Percentiles rank a stretch among this genome's conserved stretches.
phyloP scores from a whole-genome alignment of 371 early-diverging fungal genomes.

The Haplosporangium sp. region DNA sequence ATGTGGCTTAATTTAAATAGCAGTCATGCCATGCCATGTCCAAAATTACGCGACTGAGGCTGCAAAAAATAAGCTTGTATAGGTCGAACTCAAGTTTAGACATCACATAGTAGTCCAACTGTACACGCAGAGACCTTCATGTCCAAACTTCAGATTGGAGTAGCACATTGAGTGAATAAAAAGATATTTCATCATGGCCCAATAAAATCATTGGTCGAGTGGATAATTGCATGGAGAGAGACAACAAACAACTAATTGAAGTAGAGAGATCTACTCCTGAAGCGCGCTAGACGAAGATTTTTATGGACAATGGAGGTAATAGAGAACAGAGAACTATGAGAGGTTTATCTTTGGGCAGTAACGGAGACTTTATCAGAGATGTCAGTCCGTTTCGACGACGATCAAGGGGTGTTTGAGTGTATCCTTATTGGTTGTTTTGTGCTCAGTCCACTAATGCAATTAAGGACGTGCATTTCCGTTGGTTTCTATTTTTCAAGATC shows the following conservation, averaged over 20 bases:
- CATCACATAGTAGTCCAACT: too few species aligned
- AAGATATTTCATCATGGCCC: too few species aligned
- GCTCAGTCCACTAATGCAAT: constrained; percentile 14
- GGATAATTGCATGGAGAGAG: background rate
- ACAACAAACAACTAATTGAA: background rate
- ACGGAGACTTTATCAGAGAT: background rate
- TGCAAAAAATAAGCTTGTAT: too few species aligned
- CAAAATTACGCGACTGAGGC: background rate
- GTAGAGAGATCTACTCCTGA: constrained; percentile 4
- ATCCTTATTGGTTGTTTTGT: background rate
- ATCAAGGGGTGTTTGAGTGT: background rate
- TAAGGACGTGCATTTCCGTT: constrained; percentile 4
- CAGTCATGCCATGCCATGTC: background rate
- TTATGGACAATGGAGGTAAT: background rate
- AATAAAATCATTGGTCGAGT: background rate
- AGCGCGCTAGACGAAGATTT: background rate
- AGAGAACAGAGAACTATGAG: background rate
- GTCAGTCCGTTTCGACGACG: background rate
- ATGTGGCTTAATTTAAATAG: constrained; percentile 1
- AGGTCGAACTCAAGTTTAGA: too few species aligned
- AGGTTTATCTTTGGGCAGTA: too few species aligned
- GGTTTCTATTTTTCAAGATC: constrained; percentile 3
- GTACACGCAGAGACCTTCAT: too few species aligned
- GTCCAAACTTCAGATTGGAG: too few species aligned
- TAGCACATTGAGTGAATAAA: background rate